Conservation (phyloP, 2,329 filamentous ascomycete species). For the Ambrosiella cleistominuta region DNA sequence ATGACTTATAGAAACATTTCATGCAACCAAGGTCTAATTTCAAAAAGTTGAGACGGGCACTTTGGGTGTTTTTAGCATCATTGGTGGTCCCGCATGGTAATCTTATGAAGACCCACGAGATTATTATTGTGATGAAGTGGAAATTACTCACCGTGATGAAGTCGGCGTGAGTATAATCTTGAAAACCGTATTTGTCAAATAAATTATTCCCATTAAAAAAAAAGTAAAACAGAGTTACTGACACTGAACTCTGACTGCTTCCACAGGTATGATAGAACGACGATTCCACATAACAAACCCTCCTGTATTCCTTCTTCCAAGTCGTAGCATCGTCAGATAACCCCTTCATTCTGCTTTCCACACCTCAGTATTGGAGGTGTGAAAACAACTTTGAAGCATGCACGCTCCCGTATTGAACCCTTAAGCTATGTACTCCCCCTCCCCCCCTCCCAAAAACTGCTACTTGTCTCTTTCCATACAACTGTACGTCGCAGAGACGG, state of each 20-base stretch:
- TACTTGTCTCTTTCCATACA: background rate
- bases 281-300: background rate
- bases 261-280: background rate
- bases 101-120: background rate
- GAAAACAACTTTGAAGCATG: background rate
- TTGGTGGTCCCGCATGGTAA: background rate
- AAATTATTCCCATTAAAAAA: too few relatives aligned
- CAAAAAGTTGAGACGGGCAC: background rate
- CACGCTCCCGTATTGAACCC: background rate
- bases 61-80: background rate
- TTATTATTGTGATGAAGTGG: background rate
- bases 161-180: background rate
- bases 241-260: background rate
- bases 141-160: background rate
- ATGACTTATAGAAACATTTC: background rate
- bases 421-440: background rate
- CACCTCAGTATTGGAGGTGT: background rate
- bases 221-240: too few relatives aligned
- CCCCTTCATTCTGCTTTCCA: too few relatives aligned
- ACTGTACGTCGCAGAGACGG: background rate
- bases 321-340: too few relatives aligned
- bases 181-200: too few relatives aligned
- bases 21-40: background rate
- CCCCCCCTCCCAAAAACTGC: background rate
- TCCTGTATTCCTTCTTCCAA: background rate